Conservation (phyloP, 306 rosid species). For the Vachellia pachyceras region DNA sequence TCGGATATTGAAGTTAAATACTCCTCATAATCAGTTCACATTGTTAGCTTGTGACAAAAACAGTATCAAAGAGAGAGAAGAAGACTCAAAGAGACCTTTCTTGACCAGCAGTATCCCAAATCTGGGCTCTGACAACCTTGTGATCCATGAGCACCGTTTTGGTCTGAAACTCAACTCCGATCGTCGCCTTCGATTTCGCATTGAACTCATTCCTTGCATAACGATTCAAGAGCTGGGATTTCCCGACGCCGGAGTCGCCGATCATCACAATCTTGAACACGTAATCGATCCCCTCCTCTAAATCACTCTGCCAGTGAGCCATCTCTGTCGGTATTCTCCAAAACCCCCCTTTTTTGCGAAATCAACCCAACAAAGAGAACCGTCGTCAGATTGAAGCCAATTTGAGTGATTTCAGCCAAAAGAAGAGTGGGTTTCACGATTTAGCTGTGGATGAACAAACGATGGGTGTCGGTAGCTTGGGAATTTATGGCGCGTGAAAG, state of each 20-base stretch:
- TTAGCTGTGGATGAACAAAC: not conserved
- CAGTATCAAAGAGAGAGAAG: not conserved
- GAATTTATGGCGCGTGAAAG: not conserved
- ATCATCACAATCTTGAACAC: constrained; percentile 88
- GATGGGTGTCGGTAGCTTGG: not conserved
- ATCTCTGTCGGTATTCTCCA: constrained; percentile 35
- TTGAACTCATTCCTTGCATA: constrained; percentile 77
- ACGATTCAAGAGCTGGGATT: constrained; percentile 86
- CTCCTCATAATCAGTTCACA: not conserved
- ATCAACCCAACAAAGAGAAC: not conserved
- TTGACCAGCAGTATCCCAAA: constrained; percentile 99
- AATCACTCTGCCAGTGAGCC: constrained; percentile 70
- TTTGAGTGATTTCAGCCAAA: not conserved
- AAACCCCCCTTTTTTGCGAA: not conserved
- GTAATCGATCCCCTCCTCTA: constrained; percentile 80
- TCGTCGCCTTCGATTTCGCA: constrained; percentile 82
- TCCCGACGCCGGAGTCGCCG: constrained; percentile 95
- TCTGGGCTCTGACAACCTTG: constrained; percentile 87
- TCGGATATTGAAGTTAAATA: not conserved
- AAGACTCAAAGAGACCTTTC: constrained; percentile 65
- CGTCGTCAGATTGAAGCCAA: not conserved
- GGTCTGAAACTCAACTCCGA: constrained; percentile 93
- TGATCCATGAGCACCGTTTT: constrained; percentile 83
- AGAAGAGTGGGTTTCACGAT: not conserved
- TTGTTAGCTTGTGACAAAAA: not conserved